A percentile compares a stretch with the other conserved stretches of the same genome.
phyloP scores from a whole-genome alignment of 306 rosid species.

The Rosa chinensis region DNA sequence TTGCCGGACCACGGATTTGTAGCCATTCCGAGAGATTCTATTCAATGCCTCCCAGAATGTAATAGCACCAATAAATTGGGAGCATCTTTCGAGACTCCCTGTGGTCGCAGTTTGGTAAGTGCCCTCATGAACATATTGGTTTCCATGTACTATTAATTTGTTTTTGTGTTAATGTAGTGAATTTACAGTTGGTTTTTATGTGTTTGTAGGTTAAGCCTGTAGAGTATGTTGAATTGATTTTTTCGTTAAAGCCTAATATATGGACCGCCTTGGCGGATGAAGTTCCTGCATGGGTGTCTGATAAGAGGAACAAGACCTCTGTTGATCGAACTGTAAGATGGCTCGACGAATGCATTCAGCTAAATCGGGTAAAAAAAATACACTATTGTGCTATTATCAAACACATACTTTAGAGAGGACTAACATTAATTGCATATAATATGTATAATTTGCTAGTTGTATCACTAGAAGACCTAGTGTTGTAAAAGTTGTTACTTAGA shows the following conservation, averaged over 20 bases:
- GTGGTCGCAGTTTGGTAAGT: slow-evolving; percentile 79
- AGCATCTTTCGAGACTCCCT: slow-evolving; percentile 83
- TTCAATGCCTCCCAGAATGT: slow-evolving; percentile 70
- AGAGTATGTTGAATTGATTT: slow-evolving; percentile 72
- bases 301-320: slow-evolving; percentile 75
- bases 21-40: slow-evolving; percentile 75
- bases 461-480: not conserved
- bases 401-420: not conserved
- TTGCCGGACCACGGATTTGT: slow-evolving; percentile 59
- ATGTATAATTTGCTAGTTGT: not conserved
- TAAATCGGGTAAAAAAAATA: slow-evolving; percentile 45
- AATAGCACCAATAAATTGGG: slow-evolving; percentile 59
- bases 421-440: not conserved
- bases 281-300: slow-evolving; percentile 86
- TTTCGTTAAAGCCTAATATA: slow-evolving; percentile 65
- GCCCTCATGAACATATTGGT: slow-evolving; percentile 7
- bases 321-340: slow-evolving; percentile 89
- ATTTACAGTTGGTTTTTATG: not conserved
- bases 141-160: not conserved
- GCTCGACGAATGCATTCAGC: slow-evolving; percentile 86
- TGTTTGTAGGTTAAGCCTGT: slow-evolving; percentile 55
- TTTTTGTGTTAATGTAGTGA: slow-evolving; percentile 5
- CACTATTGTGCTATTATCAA: not conserved
- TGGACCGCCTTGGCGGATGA: slow-evolving; percentile 96
- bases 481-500: no score